Conservation (phyloP, 495 filamentous ascomycete species). For the Aspergillus panamensis region DNA sequence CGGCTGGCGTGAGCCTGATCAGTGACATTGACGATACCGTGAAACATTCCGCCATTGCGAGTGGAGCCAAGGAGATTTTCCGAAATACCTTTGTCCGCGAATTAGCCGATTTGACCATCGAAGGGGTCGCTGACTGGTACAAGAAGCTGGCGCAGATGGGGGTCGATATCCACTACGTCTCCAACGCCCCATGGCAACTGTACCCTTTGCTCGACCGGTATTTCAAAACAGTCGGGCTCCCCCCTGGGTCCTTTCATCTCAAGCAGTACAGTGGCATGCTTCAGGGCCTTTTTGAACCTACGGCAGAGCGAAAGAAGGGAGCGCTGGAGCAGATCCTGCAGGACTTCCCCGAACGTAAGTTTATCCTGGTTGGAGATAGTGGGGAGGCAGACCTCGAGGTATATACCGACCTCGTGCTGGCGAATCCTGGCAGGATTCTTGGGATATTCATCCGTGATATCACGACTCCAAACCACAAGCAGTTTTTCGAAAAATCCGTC, state of each 20-base stretch:
- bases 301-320: constrained; percentile 87
- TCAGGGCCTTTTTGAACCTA: constrained; percentile 96
- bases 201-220: constrained; percentile 83
- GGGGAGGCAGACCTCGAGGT: constrained; percentile 97
- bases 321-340: constrained; percentile 78
- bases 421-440: constrained; percentile 76
- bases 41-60: constrained; percentile 86
- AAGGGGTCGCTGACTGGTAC: constrained; percentile 91
- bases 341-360: constrained; percentile 87
- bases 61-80: constrained; percentile 89
- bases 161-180: constrained; percentile 87
- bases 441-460: constrained; percentile 93
- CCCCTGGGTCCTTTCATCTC: constrained; percentile 84
- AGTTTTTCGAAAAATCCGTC: constrained; percentile 75
- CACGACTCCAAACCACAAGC: constrained; percentile 64
- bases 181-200: constrained; percentile 94
- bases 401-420: constrained; percentile 85
- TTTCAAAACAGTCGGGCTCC: constrained; percentile 75
- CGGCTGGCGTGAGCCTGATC: constrained; percentile 84
- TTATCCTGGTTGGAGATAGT: constrained; percentile 90
- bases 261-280: constrained; percentile 96
- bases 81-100: constrained; percentile 92
- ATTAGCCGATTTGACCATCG: constrained; percentile 71
- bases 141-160: constrained; percentile 66
- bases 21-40: constrained; percentile 98